A percentile compares a stretch with the other conserved stretches of the same genome.
phyloP scores from a whole-genome alignment of 345 rosid genomes.

The Kernera saxatilis region DNA sequence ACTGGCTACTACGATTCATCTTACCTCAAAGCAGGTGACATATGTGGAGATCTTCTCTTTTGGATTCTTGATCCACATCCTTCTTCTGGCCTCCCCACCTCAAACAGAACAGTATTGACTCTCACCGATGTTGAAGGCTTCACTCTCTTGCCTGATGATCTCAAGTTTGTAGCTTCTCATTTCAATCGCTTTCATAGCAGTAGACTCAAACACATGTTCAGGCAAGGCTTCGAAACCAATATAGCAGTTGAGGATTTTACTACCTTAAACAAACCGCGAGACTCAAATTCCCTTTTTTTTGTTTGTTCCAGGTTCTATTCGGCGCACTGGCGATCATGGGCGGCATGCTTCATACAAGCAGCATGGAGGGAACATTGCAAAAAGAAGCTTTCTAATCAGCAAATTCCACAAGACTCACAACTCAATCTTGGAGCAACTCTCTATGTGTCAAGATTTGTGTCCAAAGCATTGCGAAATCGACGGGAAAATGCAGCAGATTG shows the following conservation, averaged over 20 bases:
- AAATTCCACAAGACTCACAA: neutral
- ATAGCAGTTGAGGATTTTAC: neutral
- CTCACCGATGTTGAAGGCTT: constrained; percentile 60
- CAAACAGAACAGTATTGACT: constrained; percentile 46
- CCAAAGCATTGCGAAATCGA: constrained; percentile 33
- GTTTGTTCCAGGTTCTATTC: constrained; percentile 44
- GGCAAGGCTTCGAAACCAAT: constrained; percentile 18
- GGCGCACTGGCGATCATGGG: constrained; percentile 60
- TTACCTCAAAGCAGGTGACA: constrained; percentile 42
- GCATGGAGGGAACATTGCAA: constrained; percentile 51
- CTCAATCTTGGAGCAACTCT: constrained; percentile 38
- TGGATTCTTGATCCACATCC: constrained; percentile 48
- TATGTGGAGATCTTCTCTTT: constrained; percentile 62
- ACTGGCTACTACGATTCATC: constrained; percentile 35
- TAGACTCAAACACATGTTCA: constrained; percentile 41
- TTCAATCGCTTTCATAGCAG: constrained; percentile 43
- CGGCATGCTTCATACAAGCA: constrained; percentile 57
- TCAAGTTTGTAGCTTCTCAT: constrained; percentile 46
- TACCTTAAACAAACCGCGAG: neutral
- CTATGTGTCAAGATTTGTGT: constrained; percentile 40
- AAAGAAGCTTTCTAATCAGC: constrained; percentile 34
- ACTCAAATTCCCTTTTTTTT: neutral
- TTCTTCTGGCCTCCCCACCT: constrained; percentile 40
- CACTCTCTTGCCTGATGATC: constrained; percentile 38
- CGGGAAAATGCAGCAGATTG: neutral